These are phyloP conservation scores for Colletotrichum magnum DNA, from an alignment of 2,329 filamentous ascomycete species.

Conservation along the genomic window DNA sequence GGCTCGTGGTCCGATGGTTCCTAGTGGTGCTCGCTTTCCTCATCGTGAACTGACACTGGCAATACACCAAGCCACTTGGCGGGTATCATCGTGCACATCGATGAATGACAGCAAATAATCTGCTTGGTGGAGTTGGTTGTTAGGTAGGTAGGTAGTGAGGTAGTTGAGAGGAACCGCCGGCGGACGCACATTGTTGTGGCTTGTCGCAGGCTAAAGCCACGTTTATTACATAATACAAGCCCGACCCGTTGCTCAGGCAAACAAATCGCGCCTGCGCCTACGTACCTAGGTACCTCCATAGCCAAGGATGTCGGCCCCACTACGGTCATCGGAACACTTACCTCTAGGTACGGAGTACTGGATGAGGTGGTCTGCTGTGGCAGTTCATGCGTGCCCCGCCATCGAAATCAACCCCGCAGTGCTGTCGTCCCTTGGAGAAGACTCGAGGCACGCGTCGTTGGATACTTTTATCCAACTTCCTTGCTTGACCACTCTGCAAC, in stretches of 20 bases:
- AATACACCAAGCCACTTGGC: neutral
- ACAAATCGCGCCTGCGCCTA: no score
- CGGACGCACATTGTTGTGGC: no score
- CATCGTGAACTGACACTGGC: neutral
- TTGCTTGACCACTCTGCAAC: constrained; percentile 40
- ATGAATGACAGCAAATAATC: no score
- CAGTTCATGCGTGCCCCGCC: constrained; percentile 40
- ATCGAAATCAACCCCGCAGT: constrained; percentile 41
- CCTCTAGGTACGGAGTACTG: no score
- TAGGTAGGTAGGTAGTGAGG: no score
- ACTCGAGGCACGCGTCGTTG: constrained; percentile 33
- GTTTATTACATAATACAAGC: no score
- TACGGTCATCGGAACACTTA: neutral
- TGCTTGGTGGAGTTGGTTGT: no score
- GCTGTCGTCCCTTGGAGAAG: constrained; percentile 29
- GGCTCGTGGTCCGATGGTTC: neutral
- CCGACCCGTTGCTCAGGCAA: no score
- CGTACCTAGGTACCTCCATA: no score
- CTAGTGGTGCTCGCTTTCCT: neutral
- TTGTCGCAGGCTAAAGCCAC: no score
- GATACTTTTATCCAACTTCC: constrained; percentile 11
- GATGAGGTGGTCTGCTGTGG: constrained; percentile 17
- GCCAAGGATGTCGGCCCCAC: neutral
- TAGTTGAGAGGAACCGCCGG: no score
- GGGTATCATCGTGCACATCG: no score